Conservation (phyloP, 2,329 filamentous ascomycete species). For the Neopestalotiopsis rosae region DNA sequence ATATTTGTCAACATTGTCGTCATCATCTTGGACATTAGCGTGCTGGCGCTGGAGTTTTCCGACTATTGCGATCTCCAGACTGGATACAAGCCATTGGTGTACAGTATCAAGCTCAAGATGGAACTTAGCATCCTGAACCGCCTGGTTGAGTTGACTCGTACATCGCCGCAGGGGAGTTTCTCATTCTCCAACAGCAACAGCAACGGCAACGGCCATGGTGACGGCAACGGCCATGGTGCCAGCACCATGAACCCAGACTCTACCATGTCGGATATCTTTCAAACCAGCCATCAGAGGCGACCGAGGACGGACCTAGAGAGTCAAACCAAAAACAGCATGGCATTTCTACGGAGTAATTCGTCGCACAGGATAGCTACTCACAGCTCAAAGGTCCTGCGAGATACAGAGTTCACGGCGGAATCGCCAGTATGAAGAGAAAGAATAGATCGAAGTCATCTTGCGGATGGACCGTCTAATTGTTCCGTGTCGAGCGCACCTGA, state of each 20-base stretch:
- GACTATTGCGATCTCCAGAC: constrained; percentile 41
- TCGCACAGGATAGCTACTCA: not conserved
- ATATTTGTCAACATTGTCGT: constrained; percentile 44
- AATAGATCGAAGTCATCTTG: not conserved
- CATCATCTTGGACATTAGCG: constrained; percentile 42
- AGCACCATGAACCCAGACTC: not conserved
- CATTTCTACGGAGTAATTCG: not conserved
- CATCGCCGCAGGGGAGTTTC: constrained; percentile 6
- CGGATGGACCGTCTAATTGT: not conserved
- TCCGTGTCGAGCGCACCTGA: not conserved
- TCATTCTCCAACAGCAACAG: constrained; percentile 11
- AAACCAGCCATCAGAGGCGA: not conserved
- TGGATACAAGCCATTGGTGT: constrained; percentile 38
- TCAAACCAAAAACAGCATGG: not conserved
- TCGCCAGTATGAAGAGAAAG: not conserved
- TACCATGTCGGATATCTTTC: not conserved
- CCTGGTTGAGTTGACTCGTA: constrained; percentile 28
- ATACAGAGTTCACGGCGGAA: not conserved
- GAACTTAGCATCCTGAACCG: constrained; percentile 40
- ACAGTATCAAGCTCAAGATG: constrained; percentile 41
- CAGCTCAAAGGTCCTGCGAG: not conserved
- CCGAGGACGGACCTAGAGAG: not conserved
- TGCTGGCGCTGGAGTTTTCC: constrained; percentile 43
- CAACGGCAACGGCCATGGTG: not conserved
- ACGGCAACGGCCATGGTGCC: too few species aligned